Percentiles rank a stretch among this genome's conserved stretches.
phyloP scores from a whole-genome alignment of 2,329 filamentous ascomycete species.

The Colletotrichum tropicicola region DNA sequence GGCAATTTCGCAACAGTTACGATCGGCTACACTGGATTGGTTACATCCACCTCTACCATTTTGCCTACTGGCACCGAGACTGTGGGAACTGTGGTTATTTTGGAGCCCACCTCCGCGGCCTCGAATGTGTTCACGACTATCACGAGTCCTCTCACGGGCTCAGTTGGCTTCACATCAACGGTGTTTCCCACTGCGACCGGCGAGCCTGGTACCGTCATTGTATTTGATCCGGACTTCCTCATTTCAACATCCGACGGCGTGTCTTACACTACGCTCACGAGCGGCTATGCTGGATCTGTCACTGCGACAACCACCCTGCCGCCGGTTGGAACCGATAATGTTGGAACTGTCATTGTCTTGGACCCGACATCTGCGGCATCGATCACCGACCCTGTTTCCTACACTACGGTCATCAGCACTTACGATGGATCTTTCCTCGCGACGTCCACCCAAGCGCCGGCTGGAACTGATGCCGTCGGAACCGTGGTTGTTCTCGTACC shows the following conservation, averaged over 20 bases:
- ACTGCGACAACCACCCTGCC: not conserved
- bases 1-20: not conserved
- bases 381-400: not conserved
- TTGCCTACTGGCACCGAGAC: slow-evolving; percentile 7
- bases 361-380: not conserved
- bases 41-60: not conserved
- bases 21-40: not conserved
- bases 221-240: not conserved
- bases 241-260: not conserved
- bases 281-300: not conserved
- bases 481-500: slow-evolving; percentile 2
- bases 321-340: not conserved
- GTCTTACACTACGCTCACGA: not conserved
- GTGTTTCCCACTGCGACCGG: not conserved
- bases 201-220: not conserved
- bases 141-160: not conserved
- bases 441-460: not conserved
- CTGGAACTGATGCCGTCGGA: not conserved
- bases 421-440: not conserved
- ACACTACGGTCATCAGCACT: not conserved
- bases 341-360: not conserved
- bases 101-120: not conserved
- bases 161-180: not conserved
- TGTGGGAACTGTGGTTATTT: not conserved
- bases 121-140: slow-evolving; percentile 5